A percentile compares a stretch with the other conserved stretches of the same genome.
Conservation (phyloP, 1,284 basidiomycete species). For the Xerocomus minutiporus region DNA sequence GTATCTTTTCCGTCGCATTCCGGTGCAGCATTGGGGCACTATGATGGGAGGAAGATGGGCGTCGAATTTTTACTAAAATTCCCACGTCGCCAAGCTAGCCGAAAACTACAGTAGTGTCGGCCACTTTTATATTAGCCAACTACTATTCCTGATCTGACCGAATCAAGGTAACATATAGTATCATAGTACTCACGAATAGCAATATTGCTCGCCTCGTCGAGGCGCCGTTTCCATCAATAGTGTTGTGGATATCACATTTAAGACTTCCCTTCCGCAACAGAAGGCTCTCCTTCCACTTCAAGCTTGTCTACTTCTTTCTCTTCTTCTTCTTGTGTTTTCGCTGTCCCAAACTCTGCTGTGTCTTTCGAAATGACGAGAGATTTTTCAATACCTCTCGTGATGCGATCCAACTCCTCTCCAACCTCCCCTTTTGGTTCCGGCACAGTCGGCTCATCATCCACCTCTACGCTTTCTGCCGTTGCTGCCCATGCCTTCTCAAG, state of each 20-base stretch:
- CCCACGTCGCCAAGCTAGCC: background rate
- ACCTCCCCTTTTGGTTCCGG: constrained; percentile 18
- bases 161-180: background rate
- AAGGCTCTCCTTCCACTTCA: background rate
- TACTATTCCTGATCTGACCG: background rate
- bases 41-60: background rate
- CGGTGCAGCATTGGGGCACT: background rate
- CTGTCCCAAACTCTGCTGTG: background rate
- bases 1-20: background rate
- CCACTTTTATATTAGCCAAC: no score
- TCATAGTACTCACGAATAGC: background rate
- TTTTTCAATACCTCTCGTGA: constrained; percentile 33
- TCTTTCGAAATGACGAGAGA: constrained; percentile 23
- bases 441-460: constrained; percentile 9
- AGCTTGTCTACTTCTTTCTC: background rate
- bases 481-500: constrained; percentile 53
- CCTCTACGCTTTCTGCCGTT: constrained; percentile 35
- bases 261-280: constrained; percentile 1
- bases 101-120: background rate
- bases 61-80: constrained; percentile 1
- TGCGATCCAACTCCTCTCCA: constrained; percentile 29
- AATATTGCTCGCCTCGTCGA: background rate
- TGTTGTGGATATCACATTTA: background rate
- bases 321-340: background rate
- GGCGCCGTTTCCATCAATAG: no score